A percentile compares a stretch with the other conserved stretches of the same genome.
Evolutionary conservation across 345 rosid species (phyloP).

Genomic region (Adansonia digitata): DNA sequence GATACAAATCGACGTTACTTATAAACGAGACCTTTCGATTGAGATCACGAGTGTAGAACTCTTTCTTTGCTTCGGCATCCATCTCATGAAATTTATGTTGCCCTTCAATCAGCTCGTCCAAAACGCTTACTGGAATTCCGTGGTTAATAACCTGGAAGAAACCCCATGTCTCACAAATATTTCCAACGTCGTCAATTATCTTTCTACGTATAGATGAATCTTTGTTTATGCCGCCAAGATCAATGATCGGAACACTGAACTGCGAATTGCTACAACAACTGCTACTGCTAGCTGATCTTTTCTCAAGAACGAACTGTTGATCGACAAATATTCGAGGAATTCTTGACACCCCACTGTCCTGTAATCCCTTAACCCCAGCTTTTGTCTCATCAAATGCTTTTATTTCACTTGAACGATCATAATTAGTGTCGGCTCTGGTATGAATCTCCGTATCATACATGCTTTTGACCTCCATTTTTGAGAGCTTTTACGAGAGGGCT

Average conservation of each 20-base stretch:
- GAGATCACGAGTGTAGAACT: slow-evolving; percentile 16
- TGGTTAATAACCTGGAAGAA: slow-evolving; percentile 25
- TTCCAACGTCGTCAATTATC: background rate
- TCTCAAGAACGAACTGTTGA: background rate
- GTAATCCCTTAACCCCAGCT: slow-evolving; percentile 32
- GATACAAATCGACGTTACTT: slow-evolving; percentile 23
- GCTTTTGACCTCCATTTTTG: no score
- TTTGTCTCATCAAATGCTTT: slow-evolving; percentile 32
- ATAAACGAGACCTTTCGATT: background rate
- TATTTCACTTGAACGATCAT: slow-evolving; percentile 16
- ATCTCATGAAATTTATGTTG: slow-evolving; percentile 16
- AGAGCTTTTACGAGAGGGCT: no score
- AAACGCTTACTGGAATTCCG: slow-evolving; percentile 7
- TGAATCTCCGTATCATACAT: background rate
- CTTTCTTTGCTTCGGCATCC: slow-evolving; percentile 19
- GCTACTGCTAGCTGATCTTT: background rate
- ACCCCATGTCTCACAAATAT: slow-evolving; percentile 14
- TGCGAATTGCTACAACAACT: background rate
- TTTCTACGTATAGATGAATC: background rate
- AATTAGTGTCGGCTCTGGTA: background rate
- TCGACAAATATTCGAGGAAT: slow-evolving; percentile 29
- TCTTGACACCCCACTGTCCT: slow-evolving; percentile 22
- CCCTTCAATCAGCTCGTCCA: slow-evolving; percentile 6
- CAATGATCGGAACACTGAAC: slow-evolving; percentile 31
- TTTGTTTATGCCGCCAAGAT: slow-evolving; percentile 16